phyloP scores from a whole-genome alignment of 352 stramenopile species.

The Thalassiosira exigua region DNA sequence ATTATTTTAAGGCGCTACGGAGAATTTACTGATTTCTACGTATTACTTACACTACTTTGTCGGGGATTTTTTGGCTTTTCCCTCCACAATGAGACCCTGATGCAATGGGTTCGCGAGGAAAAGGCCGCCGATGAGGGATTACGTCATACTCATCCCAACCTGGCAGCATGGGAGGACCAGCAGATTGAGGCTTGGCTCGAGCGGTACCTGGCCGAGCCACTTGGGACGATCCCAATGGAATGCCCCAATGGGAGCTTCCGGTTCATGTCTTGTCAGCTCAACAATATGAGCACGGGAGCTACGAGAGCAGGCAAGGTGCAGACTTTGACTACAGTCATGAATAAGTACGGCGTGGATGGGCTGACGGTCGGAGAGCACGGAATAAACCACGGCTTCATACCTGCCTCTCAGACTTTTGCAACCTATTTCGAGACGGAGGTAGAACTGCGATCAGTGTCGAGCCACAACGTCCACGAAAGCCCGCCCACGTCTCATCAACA shows the following conservation, averaged over 20 bases:
- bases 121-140: background rate
- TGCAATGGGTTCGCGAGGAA: too few species aligned
- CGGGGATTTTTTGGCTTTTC: too few species aligned
- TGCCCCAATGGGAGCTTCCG: background rate
- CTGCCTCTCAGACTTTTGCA: conserved; percentile 1
- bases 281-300: conserved; percentile 5
- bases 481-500: background rate
- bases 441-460: conserved; percentile 4
- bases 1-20: too few species aligned
- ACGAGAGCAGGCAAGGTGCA: background rate
- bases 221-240: conserved; percentile 4
- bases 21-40: too few species aligned
- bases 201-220: background rate
- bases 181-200: background rate
- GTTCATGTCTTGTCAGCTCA: conserved; percentile 5
- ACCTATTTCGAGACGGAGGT: conserved; percentile 18
- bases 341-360: conserved; percentile 9
- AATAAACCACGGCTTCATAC: background rate
- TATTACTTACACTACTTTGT: too few species aligned
- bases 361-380: background rate
- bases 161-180: background rate
- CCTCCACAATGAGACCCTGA: too few species aligned
- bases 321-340: background rate
- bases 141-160: background rate
- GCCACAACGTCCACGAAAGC: conserved; percentile 1